phyloP scores from a whole-genome alignment of 441 rosid genomes.

The Adansonia gregorii region DNA sequence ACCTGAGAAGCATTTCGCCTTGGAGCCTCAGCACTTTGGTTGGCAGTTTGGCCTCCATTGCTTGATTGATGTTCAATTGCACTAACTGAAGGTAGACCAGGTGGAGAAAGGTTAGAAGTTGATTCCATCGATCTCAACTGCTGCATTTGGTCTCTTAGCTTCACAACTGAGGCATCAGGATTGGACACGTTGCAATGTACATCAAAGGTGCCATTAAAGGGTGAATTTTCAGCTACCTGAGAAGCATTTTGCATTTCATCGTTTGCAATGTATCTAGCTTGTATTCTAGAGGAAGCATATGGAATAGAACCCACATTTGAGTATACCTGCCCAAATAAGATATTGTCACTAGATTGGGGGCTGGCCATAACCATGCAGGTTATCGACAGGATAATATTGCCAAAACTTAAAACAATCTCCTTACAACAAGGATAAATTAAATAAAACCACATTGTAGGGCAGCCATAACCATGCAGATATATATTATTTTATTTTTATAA shows the following conservation, averaged over 20 bases:
- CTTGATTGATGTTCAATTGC: constrained; percentile 33
- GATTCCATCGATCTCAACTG: constrained; percentile 24
- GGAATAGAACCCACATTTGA: constrained; percentile 38
- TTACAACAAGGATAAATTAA: constrained; percentile 12
- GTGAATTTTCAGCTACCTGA: constrained; percentile 38
- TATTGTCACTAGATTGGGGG: constrained; percentile 5
- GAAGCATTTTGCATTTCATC: constrained; percentile 37
- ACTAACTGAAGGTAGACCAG: constrained; percentile 33
- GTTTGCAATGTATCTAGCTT: constrained; percentile 37
- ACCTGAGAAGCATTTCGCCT: constrained; percentile 34
- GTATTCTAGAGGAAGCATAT: constrained; percentile 36
- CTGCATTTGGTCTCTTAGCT: constrained; percentile 19
- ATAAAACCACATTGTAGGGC: constrained; percentile 9
- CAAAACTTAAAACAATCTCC: constrained; percentile 3
- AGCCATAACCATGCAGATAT: constrained; percentile 16
- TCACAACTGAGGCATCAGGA: constrained; percentile 29
- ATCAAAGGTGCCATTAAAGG: constrained; percentile 26
- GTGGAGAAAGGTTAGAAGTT: constrained; percentile 16
- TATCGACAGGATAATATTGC: neutral
- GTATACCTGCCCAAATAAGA: constrained; percentile 41
- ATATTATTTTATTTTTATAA: neutral
- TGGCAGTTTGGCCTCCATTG: constrained; percentile 29
- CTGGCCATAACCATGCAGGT: neutral
- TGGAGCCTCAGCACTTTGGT: constrained; percentile 32
- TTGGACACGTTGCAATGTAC: constrained; percentile 33